A percentile compares a stretch with the other conserved stretches of the same genome.
Evolutionary conservation across 2,329 filamentous ascomycete genomes (phyloP).

Genomic region (Aureobasidium pullulans): DNA sequence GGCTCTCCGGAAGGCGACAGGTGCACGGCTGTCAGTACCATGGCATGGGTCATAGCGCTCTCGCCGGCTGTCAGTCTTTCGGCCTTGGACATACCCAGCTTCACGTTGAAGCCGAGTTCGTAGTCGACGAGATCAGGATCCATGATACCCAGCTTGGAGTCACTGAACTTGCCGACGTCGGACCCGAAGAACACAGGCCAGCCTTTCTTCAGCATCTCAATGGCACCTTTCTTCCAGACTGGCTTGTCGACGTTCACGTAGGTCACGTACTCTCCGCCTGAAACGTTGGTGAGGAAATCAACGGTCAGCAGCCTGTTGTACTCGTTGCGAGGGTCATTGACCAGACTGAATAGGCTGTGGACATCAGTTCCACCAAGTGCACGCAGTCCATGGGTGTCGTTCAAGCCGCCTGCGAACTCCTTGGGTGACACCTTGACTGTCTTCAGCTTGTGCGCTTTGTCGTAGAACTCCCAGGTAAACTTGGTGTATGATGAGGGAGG

Average conservation of each 20-base stretch:
- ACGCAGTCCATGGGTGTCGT: conserved; percentile 49
- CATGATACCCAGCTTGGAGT: conserved; percentile 65
- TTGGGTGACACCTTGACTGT: conserved; percentile 59
- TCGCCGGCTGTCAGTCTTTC: conserved; percentile 67
- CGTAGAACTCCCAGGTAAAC: conserved; percentile 77
- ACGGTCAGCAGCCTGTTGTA: conserved; percentile 69
- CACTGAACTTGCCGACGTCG: conserved; percentile 78
- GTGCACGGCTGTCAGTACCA: conserved; percentile 84
- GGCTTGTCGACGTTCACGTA: conserved; percentile 77
- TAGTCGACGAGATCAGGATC: conserved; percentile 72
- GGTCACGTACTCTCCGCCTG: conserved; percentile 65
- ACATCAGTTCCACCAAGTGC: conserved; percentile 54
- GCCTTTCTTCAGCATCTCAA: conserved; percentile 70
- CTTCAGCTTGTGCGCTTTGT: conserved; percentile 58
- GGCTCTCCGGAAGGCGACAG: conserved; percentile 58
- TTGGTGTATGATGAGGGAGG: conserved; percentile 60
- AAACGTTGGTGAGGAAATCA: conserved; percentile 70
- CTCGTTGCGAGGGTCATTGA: conserved; percentile 76
- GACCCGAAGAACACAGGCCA: conserved; percentile 82
- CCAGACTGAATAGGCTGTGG: conserved; percentile 66
- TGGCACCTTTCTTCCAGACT: conserved; percentile 64
- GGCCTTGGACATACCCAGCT: conserved; percentile 66
- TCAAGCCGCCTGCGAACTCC: conserved; percentile 64
- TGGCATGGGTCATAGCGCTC: conserved; percentile 82
- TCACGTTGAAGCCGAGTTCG: conserved; percentile 73